Base-by-base conservation (phyloP, 2,329 filamentous ascomycete species). In the Nemania sp. region DNA sequence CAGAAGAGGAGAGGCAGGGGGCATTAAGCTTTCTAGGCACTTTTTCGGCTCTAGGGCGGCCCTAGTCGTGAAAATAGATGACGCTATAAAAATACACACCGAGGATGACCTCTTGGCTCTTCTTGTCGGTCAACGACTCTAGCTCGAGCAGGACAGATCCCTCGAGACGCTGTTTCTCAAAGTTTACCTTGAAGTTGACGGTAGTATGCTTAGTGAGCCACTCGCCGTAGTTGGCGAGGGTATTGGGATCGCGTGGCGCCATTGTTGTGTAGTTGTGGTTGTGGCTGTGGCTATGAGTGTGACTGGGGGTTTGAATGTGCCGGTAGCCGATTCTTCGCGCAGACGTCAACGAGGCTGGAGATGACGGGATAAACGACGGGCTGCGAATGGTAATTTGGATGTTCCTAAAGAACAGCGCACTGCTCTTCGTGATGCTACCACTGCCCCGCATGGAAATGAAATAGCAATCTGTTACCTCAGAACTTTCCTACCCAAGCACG, bases 221-320 rank as follows among this genome's bases (percentile, higher is more conserved):
- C 64, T 91, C 90, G 80, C 93, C 90, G 81, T 98, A 98, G 84
- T 98, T 98, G 78, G 93, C 92, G 67, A 96, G 83, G 27, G 96
- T 98, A 80, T 94, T 97, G 61, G 94, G 94, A 82, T 98, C 95
- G 76, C 93, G 88, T 58, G 85, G 74, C 32, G 78, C 74, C 75
- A 81, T 81, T 65, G 69, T 78, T 47, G 64, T 67, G n/a, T 68
- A 61, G 20, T 29, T 62, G 15, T 62, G 55, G 58, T 69, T 71
- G 51, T 56, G 41, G 24, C 15, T 56, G 27, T 52, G 56, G 22
- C 26, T 56, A 26, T 49, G 35, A 64, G 35, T 52, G 45, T 24
- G n/a, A 49, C 38, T 43, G 18, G 5, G 18, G 11, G n/a, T 53
- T 8, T 20, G 11, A 26, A 24, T 38, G 29, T 18, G 52, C 22